Conservation (phyloP, 352 stramenopile species). For the Globisporangium okanoganense region DNA sequence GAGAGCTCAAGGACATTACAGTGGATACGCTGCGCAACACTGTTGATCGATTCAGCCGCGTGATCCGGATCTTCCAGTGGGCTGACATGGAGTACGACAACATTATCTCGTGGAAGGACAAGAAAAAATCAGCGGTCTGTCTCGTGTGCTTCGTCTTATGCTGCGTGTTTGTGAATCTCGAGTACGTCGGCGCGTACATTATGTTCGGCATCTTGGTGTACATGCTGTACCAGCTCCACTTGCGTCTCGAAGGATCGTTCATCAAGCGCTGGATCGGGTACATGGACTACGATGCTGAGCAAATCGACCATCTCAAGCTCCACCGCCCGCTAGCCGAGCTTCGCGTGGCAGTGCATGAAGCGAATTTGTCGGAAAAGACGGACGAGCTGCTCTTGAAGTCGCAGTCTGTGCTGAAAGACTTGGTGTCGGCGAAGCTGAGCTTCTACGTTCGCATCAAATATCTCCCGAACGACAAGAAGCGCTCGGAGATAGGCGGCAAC, state of each 20-base stretch:
- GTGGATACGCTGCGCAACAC: conserved; percentile 74
- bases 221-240: conserved; percentile 75
- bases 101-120: conserved; percentile 86
- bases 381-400: conserved; percentile 57
- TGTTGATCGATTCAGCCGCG: conserved; percentile 66
- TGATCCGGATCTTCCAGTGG: conserved; percentile 67
- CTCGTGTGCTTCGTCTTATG: conserved; percentile 54
- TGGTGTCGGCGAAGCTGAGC: conserved; percentile 52
- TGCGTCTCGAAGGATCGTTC: conserved; percentile 62
- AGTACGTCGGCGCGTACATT: conserved; percentile 71
- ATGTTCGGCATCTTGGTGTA: conserved; percentile 59
- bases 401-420: conserved; percentile 56
- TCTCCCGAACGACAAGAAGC: conserved; percentile 68
- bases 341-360: conserved; percentile 72
- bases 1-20: conserved; percentile 76
- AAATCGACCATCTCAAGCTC: conserved; percentile 68
- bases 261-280: conserved; percentile 75
- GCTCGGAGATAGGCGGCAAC: conserved; percentile 32
- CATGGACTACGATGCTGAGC: conserved; percentile 66
- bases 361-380: conserved; percentile 42
- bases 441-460: conserved; percentile 80
- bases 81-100: conserved; percentile 71
- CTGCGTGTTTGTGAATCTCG: conserved; percentile 71
- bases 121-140: conserved; percentile 65
- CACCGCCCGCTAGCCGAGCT: conserved; percentile 72